phyloP scores from a whole-genome alignment of 1,139 yeast genomes.

The Magnusiomyces clavatus region DNA sequence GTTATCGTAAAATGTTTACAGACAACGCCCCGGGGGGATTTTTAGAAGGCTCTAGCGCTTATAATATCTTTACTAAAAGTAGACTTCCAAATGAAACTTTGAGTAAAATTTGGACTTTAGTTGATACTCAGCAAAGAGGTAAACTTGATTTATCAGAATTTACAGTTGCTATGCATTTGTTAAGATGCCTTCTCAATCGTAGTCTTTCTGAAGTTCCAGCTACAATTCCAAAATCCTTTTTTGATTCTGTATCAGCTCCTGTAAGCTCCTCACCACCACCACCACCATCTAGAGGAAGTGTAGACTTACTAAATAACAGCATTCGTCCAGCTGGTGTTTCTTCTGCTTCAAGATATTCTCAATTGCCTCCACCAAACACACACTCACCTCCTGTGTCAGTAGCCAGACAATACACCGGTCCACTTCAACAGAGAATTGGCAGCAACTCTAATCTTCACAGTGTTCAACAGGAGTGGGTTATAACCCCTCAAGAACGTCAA shows the following conservation, averaged over 20 bases:
- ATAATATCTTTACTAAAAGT: constrained; percentile 81
- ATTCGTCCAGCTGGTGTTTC: no score
- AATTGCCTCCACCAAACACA: no score
- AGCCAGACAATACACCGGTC: constrained; percentile 19
- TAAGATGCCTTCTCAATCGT: constrained; percentile 74
- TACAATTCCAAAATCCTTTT: constrained; percentile 45
- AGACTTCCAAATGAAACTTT: constrained; percentile 66
- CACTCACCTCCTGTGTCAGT: constrained; percentile 6
- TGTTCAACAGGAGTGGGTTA: constrained; percentile 59
- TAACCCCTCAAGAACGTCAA: constrained; percentile 59
- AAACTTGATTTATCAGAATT: constrained; percentile 65
- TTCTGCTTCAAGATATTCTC: no score
- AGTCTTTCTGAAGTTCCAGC: constrained; percentile 60
- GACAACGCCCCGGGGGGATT: constrained; percentile 54
- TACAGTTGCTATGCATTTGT: constrained; percentile 89
- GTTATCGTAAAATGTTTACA: constrained; percentile 66
- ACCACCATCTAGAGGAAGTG: constrained; percentile 14
- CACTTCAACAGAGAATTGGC: constrained; percentile 7
- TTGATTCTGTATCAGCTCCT: constrained; percentile 16
- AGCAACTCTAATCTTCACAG: constrained; percentile 3
- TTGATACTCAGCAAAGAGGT: constrained; percentile 71
- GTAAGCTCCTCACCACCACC: constrained; percentile 15
- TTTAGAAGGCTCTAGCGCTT: constrained; percentile 69
- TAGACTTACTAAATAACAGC: constrained; percentile 7
- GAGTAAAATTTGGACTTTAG: constrained; percentile 85